These are phyloP conservation scores for Entomortierella lignicola DNA, from an alignment of 192 early-diverging fungal species.

Conservation along the genomic window DNA sequence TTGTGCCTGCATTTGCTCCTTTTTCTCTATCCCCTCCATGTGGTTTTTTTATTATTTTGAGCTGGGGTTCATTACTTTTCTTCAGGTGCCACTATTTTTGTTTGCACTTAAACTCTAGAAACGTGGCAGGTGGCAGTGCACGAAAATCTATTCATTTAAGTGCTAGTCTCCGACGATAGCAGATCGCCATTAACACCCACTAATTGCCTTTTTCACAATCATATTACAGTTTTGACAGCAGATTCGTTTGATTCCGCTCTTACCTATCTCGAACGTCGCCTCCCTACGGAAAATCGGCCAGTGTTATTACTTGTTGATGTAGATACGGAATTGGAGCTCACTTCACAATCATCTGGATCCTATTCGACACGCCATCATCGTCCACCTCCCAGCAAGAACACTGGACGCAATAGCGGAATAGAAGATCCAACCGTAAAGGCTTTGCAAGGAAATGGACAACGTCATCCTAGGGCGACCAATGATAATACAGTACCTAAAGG, in stretches of 20 bases:
- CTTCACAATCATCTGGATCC: conserved; percentile 13
- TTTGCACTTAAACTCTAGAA: background rate
- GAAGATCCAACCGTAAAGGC: background rate
- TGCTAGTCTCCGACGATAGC: too few relatives aligned
- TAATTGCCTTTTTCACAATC: background rate
- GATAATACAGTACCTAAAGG: conserved; percentile 24
- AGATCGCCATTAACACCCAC: background rate
- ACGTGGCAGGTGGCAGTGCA: conserved; percentile 9
- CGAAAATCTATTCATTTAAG: background rate
- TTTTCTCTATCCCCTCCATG: background rate
- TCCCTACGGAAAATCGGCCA: conserved; percentile 33
- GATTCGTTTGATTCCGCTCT: conserved; percentile 29
- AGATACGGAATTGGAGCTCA: conserved; percentile 18
- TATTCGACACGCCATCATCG: conserved; percentile 10
- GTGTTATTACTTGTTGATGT: conserved; percentile 50
- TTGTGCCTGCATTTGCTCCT: conserved; percentile 21
- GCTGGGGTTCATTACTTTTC: too few relatives aligned
- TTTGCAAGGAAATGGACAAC: conserved; percentile 21
- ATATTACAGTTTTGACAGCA: conserved; percentile 33
- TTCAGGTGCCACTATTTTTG: background rate
- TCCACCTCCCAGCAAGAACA: background rate
- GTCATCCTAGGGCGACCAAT: conserved; percentile 24
- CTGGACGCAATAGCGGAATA: background rate
- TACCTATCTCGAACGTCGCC: conserved; percentile 22
- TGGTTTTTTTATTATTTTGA: too few relatives aligned